Conservation (phyloP, 2,329 filamentous ascomycete species). For the Exophiala spinifera region DNA sequence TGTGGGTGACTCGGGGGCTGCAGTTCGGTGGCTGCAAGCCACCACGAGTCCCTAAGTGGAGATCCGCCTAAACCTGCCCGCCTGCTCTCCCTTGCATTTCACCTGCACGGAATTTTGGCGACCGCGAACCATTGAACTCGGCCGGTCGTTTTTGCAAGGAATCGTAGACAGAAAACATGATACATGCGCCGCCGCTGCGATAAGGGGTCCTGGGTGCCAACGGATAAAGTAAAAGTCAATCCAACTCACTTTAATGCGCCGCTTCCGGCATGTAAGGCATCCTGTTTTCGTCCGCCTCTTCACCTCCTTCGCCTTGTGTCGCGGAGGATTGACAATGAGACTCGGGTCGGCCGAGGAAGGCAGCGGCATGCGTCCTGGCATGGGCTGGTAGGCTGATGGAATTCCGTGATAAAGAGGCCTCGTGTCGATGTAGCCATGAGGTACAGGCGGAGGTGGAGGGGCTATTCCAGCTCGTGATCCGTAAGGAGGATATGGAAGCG, state of each 20-base stretch:
- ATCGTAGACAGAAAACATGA: too few species aligned
- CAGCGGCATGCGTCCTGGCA: conserved; percentile 25
- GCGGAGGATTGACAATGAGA: conserved; percentile 30
- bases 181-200: background rate
- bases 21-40: conserved; percentile 1
- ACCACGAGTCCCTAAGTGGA: conserved; percentile 3
- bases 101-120: background rate
- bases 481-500: conserved; percentile 26
- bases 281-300: conserved; percentile 72
- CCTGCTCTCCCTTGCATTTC: background rate
- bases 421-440: conserved; percentile 24
- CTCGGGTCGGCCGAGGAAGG: conserved; percentile 27
- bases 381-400: conserved; percentile 22
- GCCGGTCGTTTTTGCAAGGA: too few species aligned
- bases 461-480: conserved; percentile 16
- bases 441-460: conserved; percentile 23
- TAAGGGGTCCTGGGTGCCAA: background rate
- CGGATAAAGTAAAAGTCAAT: conserved; percentile 10
- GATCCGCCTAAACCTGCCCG: conserved; percentile 2
- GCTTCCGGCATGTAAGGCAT: conserved; percentile 63
- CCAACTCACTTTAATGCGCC: conserved; percentile 67
- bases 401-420: conserved; percentile 27
- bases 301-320: conserved; percentile 66
- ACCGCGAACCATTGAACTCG: background rate
- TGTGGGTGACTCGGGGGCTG: background rate